These are phyloP conservation scores for Fusarium sp. DNA, from an alignment of 2,329 filamentous ascomycete species.

Conservation along the genomic window DNA sequence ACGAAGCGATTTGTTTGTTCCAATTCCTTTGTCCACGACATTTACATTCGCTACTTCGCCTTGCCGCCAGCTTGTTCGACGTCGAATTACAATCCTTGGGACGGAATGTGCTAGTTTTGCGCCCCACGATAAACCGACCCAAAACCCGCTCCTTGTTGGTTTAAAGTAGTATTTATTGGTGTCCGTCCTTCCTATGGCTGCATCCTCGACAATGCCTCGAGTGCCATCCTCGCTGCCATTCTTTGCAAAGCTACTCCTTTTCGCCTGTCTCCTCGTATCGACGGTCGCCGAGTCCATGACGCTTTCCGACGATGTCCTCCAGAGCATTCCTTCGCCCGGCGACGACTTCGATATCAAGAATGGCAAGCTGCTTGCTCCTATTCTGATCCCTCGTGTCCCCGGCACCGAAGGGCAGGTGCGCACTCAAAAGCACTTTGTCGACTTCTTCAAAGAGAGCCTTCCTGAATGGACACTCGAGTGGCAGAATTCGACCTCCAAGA, in stretches of 20 bases:
- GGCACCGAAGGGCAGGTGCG: conserved; percentile 80
- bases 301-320: conserved; percentile 80
- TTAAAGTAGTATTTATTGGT: conserved; percentile 35
- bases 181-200: conserved; percentile 26
- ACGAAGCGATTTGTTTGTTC: conserved; percentile 27
- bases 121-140: conserved; percentile 37
- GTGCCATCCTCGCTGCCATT: conserved; percentile 28
- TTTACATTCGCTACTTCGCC: conserved; percentile 1
- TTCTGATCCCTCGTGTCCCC: conserved; percentile 88
- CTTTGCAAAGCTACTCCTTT: conserved; percentile 35
- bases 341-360: conserved; percentile 81
- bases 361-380: conserved; percentile 83
- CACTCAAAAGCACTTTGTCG: conserved; percentile 83
- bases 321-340: conserved; percentile 75
- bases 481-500: conserved; percentile 90
- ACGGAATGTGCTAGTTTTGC: conserved; percentile 39
- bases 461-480: conserved; percentile 83
- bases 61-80: neutral
- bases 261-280: conserved; percentile 35
- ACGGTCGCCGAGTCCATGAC: conserved; percentile 56
- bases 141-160: conserved; percentile 35
- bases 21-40: conserved; percentile 17
- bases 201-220: conserved; percentile 34
- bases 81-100: conserved; percentile 21
- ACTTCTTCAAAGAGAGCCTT: conserved; percentile 80